Percentiles rank a stretch among this genome's conserved stretches.
phyloP scores from a whole-genome alignment of 345 rosid genomes.

The sweet orange (Citrus sinensis) region DVS_A1.0 CM039165.1:24716001-24716500 shows the following conservation, averaged over 20 bases:
- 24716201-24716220: constrained; percentile 78
- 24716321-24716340: constrained; percentile 42
- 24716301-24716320: neutral
- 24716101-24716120: constrained; percentile 93
- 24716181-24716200: constrained; percentile 68
- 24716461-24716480: constrained; percentile 86
- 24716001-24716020: constrained; percentile 36
- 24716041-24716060: constrained; percentile 58
- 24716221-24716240: constrained; percentile 73
- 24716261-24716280: constrained; percentile 7
- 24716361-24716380: constrained; percentile 94
- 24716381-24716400: constrained; percentile 92
- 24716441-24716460: constrained; percentile 83
- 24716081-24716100: constrained; percentile 95
- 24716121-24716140: constrained; percentile 79
- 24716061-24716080: constrained; percentile 90
- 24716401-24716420: constrained; percentile 97
- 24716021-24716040: constrained; percentile 44
- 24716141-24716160: constrained; percentile 50
- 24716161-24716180: constrained; percentile 73
- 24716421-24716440: constrained; percentile 85
- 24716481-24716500: constrained; percentile 3
- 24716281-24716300: neutral
- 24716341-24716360: constrained; percentile 72
- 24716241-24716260: constrained; percentile 52